Base-by-base conservation (phyloP, 106 monocot species). In the Platanthera zijinensis region DNA sequence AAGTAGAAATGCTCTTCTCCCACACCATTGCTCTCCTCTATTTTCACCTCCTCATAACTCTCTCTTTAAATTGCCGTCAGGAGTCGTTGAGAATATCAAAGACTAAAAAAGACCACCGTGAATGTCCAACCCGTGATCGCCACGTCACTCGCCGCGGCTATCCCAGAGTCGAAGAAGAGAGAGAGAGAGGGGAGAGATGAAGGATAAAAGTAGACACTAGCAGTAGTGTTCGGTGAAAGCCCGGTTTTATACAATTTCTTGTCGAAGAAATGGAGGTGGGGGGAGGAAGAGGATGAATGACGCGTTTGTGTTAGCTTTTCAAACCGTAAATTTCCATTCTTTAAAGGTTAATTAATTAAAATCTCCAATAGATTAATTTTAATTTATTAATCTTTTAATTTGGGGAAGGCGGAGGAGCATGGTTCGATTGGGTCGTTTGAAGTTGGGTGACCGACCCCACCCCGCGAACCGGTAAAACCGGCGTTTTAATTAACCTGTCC, bases 361-460 rank as follows among this genome's bases (percentile, higher is more conserved):
- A 28, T 11, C 30, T 28, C 2, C 8, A 19, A 21, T 7, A 59
- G 21, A 18, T 18, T 1, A 19, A 13, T 54, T 54, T 54, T 66
- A 66, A 28, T 48, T 70, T 48, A 17, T 32, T 32, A 32, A 32
- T 32, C 70, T 70, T 7, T n/a, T 48, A 2, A 7, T 45, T 6
- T 70, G 46, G 5, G 70, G 48, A 48, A 48, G 70, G 2, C 3
- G 18, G 32, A 39, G 67, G 11, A 10, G 32, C 21, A 32, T 48
- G 15, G n/a, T 32, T 32, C 32, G 47, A 17, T 70, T 48, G 14
- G 70, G 70, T 70, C 48, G 48, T 70, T 70, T 70, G 70, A 47
- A 48, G 70, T 70, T 70, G 70, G 70, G 45, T 70, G 15, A 70
- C 6, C 70, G 48, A 70, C 12, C 70, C 70, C 70, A 70, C 5